Conservation (phyloP, 805 yeast species). For the Wickerhamomyces bisporus region DNA sequence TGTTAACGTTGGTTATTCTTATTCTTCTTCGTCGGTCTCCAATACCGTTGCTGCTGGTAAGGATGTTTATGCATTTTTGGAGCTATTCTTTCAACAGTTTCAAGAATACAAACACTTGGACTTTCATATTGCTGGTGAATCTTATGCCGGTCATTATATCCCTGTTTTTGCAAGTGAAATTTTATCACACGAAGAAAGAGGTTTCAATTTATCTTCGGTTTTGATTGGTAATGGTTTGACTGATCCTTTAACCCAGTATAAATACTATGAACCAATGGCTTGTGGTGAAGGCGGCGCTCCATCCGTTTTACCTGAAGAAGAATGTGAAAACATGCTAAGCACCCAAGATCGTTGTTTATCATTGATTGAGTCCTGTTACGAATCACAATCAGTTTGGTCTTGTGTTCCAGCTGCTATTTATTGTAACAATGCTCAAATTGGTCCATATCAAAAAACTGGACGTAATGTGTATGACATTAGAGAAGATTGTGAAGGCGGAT, state of each 20-base stretch:
- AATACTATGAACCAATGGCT: slow-evolving; percentile 86
- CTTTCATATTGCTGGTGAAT: slow-evolving; percentile 91
- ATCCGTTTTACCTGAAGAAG: slow-evolving; percentile 69
- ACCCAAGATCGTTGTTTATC: slow-evolving; percentile 73
- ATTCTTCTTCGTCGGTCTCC: slow-evolving; percentile 57
- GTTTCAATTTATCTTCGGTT: slow-evolving; percentile 66
- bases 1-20: slow-evolving; percentile 77
- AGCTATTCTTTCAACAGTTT: slow-evolving; percentile 74
- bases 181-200: slow-evolving; percentile 54
- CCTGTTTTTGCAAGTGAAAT: slow-evolving; percentile 87
- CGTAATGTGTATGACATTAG: slow-evolving; percentile 90
- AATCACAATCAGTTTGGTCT: slow-evolving; percentile 65
- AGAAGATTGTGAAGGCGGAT: slow-evolving; percentile 64
- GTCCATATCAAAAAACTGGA: slow-evolving; percentile 80
- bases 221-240: slow-evolving; percentile 90
- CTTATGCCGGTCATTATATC: slow-evolving; percentile 91
- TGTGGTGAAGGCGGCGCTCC: slow-evolving; percentile 89
- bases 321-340: slow-evolving; percentile 66
- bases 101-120: slow-evolving; percentile 46
- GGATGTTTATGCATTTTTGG: slow-evolving; percentile 76
- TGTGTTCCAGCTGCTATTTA: slow-evolving; percentile 90
- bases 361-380: slow-evolving; percentile 75
- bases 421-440: slow-evolving; percentile 81
- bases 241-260: slow-evolving; percentile 76
- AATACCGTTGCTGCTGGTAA: slow-evolving; percentile 78